Evolutionary conservation across 495 filamentous ascomycete genomes (phyloP).

Genomic region (Penicillium verhagenii): DNA sequence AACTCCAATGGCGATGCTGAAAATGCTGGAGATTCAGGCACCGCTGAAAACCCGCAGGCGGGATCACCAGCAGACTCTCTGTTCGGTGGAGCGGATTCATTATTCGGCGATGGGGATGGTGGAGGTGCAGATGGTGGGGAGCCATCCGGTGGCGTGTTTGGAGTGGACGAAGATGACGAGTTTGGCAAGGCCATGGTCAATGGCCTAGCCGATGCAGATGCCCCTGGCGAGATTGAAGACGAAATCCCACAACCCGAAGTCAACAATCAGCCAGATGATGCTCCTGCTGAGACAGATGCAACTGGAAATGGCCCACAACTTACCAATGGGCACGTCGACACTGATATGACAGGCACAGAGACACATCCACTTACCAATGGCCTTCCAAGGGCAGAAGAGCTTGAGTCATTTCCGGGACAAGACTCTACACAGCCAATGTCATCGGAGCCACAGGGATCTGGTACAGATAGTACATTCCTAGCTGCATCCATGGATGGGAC

Average conservation of each 20-base stretch:
- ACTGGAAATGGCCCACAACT: slow-evolving; percentile 10
- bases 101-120: slow-evolving; percentile 71
- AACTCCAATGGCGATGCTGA: slow-evolving; percentile 48
- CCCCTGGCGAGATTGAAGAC: slow-evolving; percentile 34
- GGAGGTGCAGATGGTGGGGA: slow-evolving; percentile 55
- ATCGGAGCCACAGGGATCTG: slow-evolving; percentile 43
- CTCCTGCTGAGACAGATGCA: slow-evolving; percentile 9
- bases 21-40: slow-evolving; percentile 36
- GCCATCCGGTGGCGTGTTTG: slow-evolving; percentile 59
- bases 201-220: slow-evolving; percentile 40
- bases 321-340: slow-evolving; percentile 13
- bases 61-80: slow-evolving; percentile 71
- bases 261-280: slow-evolving; percentile 8
- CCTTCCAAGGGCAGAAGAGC: slow-evolving; percentile 51
- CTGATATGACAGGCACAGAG: slow-evolving; percentile 20
- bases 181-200: slow-evolving; percentile 78
- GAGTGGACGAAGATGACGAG: slow-evolving; percentile 80
- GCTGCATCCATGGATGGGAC: slow-evolving; percentile 85
- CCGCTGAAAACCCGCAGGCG: slow-evolving; percentile 42
- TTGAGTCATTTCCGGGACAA: slow-evolving; percentile 28
- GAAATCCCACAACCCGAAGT: slow-evolving; percentile 24
- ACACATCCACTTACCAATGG: slow-evolving; percentile 43
- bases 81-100: slow-evolving; percentile 65
- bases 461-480: slow-evolving; percentile 70
- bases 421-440: slow-evolving; percentile 32